Evolutionary conservation across 2,329 filamentous ascomycete species (phyloP).

Genomic region (Colletotrichum musicola): DNA sequence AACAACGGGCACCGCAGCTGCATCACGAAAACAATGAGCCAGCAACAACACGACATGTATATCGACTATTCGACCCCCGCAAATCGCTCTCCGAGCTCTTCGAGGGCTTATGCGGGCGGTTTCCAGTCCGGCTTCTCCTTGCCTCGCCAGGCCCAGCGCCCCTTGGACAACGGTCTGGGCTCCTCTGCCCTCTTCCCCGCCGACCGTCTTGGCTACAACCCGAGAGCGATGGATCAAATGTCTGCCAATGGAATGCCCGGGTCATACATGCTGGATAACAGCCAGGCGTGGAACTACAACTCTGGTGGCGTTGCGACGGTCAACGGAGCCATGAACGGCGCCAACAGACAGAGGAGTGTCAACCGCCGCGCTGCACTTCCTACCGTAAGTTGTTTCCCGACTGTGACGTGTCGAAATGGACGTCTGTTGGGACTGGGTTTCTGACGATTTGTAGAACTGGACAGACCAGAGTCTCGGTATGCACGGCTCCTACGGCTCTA

Average conservation of each 20-base stretch:
- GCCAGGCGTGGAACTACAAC: constrained; percentile 83
- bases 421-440: background rate
- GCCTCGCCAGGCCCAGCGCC: constrained; percentile 73
- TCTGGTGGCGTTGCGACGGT: constrained; percentile 74
- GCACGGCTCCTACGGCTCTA: constrained; percentile 52
- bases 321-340: constrained; percentile 74
- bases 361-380: constrained; percentile 75
- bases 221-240: constrained; percentile 69
- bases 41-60: constrained; percentile 76
- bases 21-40: constrained; percentile 55
- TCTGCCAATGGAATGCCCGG: constrained; percentile 54
- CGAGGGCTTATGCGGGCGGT: constrained; percentile 67
- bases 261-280: constrained; percentile 72
- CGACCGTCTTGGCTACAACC: constrained; percentile 73
- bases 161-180: constrained; percentile 78
- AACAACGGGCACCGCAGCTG: constrained; percentile 8
- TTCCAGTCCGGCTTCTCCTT: constrained; percentile 53
- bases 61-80: constrained; percentile 73
- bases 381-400: constrained; percentile 67
- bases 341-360: constrained; percentile 67
- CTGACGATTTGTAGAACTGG: constrained; percentile 57
- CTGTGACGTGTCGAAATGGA: background rate
- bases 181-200: constrained; percentile 76
- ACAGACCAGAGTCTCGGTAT: constrained; percentile 63
- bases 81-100: constrained; percentile 66